phyloP scores from a whole-genome alignment of 2,329 filamentous ascomycete species.

The Falciphora oryzae region DNA sequence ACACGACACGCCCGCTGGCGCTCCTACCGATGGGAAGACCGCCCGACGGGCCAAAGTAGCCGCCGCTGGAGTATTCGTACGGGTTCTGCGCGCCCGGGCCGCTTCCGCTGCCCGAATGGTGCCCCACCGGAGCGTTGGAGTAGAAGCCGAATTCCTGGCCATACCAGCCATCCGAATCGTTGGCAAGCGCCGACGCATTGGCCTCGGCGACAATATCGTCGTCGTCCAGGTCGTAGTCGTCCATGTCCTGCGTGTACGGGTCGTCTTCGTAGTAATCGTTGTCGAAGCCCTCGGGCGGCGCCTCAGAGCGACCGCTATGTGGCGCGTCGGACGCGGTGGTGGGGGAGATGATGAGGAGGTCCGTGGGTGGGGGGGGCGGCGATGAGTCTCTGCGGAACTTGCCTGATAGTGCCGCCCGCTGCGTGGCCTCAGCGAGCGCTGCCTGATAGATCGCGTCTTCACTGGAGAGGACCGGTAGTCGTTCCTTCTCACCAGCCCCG shows the following conservation, averaged over 20 bases:
- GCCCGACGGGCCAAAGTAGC: slow-evolving; percentile 78
- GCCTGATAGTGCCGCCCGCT: slow-evolving; percentile 68
- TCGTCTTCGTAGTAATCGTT: slow-evolving; percentile 64
- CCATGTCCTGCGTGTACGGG: slow-evolving; percentile 36
- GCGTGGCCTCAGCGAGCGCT: slow-evolving; percentile 75
- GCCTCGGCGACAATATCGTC: slow-evolving; percentile 91
- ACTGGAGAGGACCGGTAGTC: slow-evolving; percentile 11
- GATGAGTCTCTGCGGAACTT: slow-evolving; percentile 62
- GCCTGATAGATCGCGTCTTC: slow-evolving; percentile 64
- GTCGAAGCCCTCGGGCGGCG: slow-evolving; percentile 23
- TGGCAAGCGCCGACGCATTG: slow-evolving; percentile 87
- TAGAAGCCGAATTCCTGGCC: slow-evolving; percentile 97
- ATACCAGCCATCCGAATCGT: slow-evolving; percentile 90
- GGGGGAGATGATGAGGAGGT: slow-evolving; percentile 30
- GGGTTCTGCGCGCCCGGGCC: slow-evolving; percentile 29
- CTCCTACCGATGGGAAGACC: slow-evolving; percentile 50
- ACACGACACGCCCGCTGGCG: slow-evolving; percentile 66
- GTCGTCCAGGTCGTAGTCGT: slow-evolving; percentile 68
- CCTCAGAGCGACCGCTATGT: slow-evolving; percentile 16
- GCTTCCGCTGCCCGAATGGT: slow-evolving; percentile 8
- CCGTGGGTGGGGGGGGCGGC: slow-evolving; percentile 27
- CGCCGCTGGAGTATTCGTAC: slow-evolving; percentile 68
- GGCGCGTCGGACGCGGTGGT: slow-evolving; percentile 22
- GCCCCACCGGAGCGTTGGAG: slow-evolving; percentile 49
- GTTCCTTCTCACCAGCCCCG: too few relatives aligned